Evolutionary conservation across 345 rosid species (phyloP).

Genomic region (Punica granatum): DNA sequence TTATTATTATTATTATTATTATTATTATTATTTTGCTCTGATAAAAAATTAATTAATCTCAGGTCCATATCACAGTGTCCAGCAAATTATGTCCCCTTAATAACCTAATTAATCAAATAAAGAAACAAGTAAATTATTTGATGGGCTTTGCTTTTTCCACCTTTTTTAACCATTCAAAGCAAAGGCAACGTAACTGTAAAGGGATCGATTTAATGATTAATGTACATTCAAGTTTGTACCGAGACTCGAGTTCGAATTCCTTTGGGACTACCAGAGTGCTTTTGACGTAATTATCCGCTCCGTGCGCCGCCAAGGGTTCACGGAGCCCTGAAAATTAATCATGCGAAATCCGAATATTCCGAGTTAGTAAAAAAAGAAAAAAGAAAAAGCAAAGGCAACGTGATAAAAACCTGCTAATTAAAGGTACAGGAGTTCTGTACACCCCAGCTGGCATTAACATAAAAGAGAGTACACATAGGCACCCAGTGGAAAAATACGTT

Average conservation of each 20-base stretch:
- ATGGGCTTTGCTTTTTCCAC: neutral
- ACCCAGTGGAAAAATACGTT: too few relatives aligned
- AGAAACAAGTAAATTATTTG: neutral
- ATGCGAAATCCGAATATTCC: too few relatives aligned
- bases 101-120: neutral
- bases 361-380: too few relatives aligned
- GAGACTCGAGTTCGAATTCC: too few relatives aligned
- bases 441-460: neutral
- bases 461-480: neutral
- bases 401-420: neutral
- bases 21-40: neutral
- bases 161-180: neutral
- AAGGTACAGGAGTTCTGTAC: neutral
- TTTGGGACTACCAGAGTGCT: too few relatives aligned
- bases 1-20: too few relatives aligned
- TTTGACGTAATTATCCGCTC: too few relatives aligned
- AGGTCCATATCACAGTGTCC: conserved; percentile 3
- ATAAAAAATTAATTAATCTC: neutral
- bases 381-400: neutral
- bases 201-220: too few relatives aligned
- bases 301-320: too few relatives aligned
- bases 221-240: too few relatives aligned
- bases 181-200: too few relatives aligned
- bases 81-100: conserved; percentile 1
- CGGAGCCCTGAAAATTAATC: too few relatives aligned